These are phyloP conservation scores for Sisymbrium irio DNA, from an alignment of 345 rosid genomes.

Conservation along the genomic window DNA sequence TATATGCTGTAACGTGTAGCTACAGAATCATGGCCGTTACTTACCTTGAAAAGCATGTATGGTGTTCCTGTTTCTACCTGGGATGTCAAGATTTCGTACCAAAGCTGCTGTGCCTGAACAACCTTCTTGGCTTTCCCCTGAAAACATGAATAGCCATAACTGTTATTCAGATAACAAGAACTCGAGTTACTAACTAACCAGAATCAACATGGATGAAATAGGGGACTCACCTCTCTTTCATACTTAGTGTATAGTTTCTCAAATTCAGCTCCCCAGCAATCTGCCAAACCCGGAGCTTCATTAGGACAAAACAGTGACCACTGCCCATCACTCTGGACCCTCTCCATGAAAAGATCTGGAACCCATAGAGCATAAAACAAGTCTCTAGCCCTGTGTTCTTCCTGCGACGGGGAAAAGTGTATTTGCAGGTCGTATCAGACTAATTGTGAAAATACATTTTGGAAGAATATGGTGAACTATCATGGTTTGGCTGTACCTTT, in stretches of 20 bases:
- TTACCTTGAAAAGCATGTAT: slow-evolving; percentile 94
- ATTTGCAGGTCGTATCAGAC: not conserved
- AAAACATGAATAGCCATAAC: not conserved
- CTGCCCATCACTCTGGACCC: slow-evolving; percentile 68
- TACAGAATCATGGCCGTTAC: not conserved
- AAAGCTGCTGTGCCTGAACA: slow-evolving; percentile 77
- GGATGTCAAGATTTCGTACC: slow-evolving; percentile 82
- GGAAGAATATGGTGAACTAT: not conserved
- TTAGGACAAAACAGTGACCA: slow-evolving; percentile 93
- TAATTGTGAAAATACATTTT: not conserved
- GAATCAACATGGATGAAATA: not conserved
- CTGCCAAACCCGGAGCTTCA: slow-evolving; percentile 87
- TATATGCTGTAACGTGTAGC: not conserved
- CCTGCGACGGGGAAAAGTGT: slow-evolving; percentile 38
- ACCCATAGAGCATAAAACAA: slow-evolving; percentile 93
- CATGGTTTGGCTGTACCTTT: slow-evolving; percentile 41
- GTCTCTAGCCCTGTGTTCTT: slow-evolving; percentile 89
- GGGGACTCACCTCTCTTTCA: slow-evolving; percentile 53
- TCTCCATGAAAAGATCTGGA: slow-evolving; percentile 93
- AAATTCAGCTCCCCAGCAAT: slow-evolving; percentile 86
- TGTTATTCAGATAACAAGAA: not conserved
- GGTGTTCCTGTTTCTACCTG: slow-evolving; percentile 99
- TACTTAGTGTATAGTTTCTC: slow-evolving; percentile 62
- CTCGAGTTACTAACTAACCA: not conserved
- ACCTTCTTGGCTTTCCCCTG: slow-evolving; percentile 93